Percentiles rank a stretch among this genome's conserved stretches.
Evolutionary conservation across 1,284 basidiomycete genomes (phyloP).

Genomic region (Ustilago xerochloae): DNA sequence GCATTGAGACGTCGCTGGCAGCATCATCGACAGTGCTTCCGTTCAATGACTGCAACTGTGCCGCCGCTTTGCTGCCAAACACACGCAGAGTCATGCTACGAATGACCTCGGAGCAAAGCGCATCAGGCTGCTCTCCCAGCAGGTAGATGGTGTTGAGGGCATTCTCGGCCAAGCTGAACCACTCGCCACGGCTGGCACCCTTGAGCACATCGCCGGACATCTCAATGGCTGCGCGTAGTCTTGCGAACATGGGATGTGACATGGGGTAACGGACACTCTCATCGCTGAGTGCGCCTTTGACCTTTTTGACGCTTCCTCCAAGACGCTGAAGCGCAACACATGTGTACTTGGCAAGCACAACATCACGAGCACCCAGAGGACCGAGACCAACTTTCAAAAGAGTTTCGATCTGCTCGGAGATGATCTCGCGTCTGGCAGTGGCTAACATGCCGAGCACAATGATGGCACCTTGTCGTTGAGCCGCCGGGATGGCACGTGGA

Average conservation of each 20-base stretch:
- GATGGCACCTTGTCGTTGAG: constrained; percentile 90
- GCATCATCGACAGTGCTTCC: constrained; percentile 26
- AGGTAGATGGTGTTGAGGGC: constrained; percentile 95
- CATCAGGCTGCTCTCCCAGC: constrained; percentile 91
- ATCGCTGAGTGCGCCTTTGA: constrained; percentile 85
- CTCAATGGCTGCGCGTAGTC: constrained; percentile 76
- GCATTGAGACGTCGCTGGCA: constrained; percentile 42
- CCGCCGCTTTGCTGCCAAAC: constrained; percentile 71
- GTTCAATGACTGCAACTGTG: background rate
- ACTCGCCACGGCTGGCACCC: constrained; percentile 56
- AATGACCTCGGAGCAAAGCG: constrained; percentile 83
- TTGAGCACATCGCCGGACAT: constrained; percentile 39
- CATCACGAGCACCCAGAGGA: constrained; percentile 77
- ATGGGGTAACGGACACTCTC: constrained; percentile 88
- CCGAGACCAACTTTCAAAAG: constrained; percentile 91
- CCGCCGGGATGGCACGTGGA: constrained; percentile 72
- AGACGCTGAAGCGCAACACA: constrained; percentile 91
- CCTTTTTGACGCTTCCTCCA: constrained; percentile 93
- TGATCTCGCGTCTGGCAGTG: constrained; percentile 81
- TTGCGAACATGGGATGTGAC: constrained; percentile 85
- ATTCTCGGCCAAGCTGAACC: constrained; percentile 93
- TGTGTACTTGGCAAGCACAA: constrained; percentile 90
- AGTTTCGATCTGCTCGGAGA: constrained; percentile 86
- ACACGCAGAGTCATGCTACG: constrained; percentile 81
- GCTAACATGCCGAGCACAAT: constrained; percentile 96